A percentile compares a stretch with the other conserved stretches of the same genome.
Conservation (phyloP, 2,329 filamentous ascomycete genomes). For the Volutella citrinella region DNA sequence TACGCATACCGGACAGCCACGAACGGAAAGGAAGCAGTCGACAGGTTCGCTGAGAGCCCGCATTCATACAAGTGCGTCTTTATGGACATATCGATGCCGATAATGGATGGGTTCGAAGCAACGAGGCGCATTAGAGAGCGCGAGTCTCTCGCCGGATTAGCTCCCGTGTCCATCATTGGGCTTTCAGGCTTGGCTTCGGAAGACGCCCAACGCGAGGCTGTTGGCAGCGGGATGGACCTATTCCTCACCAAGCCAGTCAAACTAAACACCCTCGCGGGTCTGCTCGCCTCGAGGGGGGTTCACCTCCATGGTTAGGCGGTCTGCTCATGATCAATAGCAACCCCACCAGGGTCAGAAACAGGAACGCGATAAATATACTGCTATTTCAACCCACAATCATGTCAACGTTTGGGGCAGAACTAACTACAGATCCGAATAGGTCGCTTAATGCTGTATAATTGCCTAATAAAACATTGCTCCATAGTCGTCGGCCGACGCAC, state of each 20-base stretch:
- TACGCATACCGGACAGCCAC: conserved; percentile 26
- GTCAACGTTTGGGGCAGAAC: no score
- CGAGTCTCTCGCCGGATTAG: conserved; percentile 40
- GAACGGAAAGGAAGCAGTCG: conserved; percentile 34
- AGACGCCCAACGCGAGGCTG: conserved; percentile 49
- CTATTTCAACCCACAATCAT: no score
- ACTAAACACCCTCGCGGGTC: conserved; percentile 34
- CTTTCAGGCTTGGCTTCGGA: conserved; percentile 51
- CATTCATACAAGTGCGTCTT: conserved; percentile 29
- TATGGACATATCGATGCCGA: conserved; percentile 56
- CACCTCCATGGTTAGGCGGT: no score
- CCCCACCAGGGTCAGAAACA: no score
- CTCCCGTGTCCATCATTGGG: conserved; percentile 46
- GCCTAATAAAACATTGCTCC: no score
- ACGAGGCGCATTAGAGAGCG: conserved; percentile 48
- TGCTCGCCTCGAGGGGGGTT: conserved; percentile 10
- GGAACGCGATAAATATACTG: no score
- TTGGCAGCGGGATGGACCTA: conserved; percentile 50
- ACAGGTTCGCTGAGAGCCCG: conserved; percentile 23
- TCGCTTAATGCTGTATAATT: no score
- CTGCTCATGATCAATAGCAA: no score
- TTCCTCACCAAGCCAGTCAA: conserved; percentile 54
- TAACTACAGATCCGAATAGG: no score
- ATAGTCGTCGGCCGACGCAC: no score
- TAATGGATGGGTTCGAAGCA: conserved; percentile 51